These are phyloP conservation scores for Cladosporium sp. DNA, from an alignment of 2,329 filamentous ascomycete genomes.

Conservation along the genomic window DNA sequence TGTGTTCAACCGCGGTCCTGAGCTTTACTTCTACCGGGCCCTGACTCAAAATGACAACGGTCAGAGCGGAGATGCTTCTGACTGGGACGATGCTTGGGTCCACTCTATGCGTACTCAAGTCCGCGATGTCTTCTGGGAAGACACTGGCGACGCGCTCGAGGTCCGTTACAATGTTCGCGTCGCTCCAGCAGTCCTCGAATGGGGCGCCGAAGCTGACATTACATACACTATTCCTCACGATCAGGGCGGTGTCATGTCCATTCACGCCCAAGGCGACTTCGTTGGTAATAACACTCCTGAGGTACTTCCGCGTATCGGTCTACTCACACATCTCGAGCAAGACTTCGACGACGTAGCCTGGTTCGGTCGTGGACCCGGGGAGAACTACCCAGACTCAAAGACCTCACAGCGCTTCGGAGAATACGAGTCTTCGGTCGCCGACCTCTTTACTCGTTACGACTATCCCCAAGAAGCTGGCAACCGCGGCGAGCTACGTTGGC, in stretches of 20 bases:
- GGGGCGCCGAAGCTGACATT: constrained; percentile 45
- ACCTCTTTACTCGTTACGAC: constrained; percentile 57
- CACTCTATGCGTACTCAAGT: constrained; percentile 20
- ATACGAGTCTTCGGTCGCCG: constrained; percentile 42
- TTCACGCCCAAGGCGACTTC: constrained; percentile 41
- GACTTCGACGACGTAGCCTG: constrained; percentile 49
- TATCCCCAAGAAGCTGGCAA: constrained; percentile 66
- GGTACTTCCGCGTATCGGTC: constrained; percentile 57
- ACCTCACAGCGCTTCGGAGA: constrained; percentile 51
- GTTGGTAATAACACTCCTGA: constrained; percentile 46
- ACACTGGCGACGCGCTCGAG: constrained; percentile 10
- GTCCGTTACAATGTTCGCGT: constrained; percentile 26
- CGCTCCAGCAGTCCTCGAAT: constrained; percentile 57
- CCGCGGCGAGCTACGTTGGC: constrained; percentile 49
- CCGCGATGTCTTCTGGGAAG: constrained; percentile 15
- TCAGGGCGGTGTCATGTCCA: constrained; percentile 32
- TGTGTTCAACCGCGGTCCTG: constrained; percentile 18
- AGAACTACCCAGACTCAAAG: constrained; percentile 64
- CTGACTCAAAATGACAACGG: constrained; percentile 63
- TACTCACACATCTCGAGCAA: constrained; percentile 50
- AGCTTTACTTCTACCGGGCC: constrained; percentile 54
- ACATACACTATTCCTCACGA: constrained; percentile 48
- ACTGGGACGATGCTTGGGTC: constrained; percentile 47
- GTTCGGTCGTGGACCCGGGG: constrained; percentile 60
- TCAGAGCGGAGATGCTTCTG: constrained; percentile 42